Evolutionary conservation across 805 yeast species (phyloP), one percentile per base, ranked within the genome.

Genomic region (Saturnispora quitensis): DNA sequence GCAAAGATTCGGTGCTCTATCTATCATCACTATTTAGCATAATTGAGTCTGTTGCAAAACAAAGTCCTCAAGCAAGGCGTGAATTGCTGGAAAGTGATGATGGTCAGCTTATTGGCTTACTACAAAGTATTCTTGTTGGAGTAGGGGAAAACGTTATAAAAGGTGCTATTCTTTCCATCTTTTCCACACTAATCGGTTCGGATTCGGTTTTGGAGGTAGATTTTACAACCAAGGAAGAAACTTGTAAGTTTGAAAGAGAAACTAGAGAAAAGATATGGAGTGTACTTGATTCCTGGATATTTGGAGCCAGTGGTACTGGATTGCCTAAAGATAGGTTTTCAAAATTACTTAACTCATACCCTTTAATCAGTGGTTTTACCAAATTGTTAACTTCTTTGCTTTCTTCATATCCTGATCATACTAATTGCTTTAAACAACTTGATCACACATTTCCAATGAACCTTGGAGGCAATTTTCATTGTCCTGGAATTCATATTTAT

Each of bases 1-100:
- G 86, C 35, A 95, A 88, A 56, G 97, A 89, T 62, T 84, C 90
- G 0, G 68, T 87, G 7, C 75, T 88, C 7, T 81, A 86, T 50
- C 71, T 89, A 6, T 77, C 90, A 0, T 86, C 96, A 0, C 81
- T 86, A 58, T 70, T 89, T 53, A 81, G 86, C 25, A 68, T 93
- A 47, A 69, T 89, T 2, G 72, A 76, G 8, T 74, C 76, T 49
- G 78, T 81, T 28, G 73, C 82, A 1, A 61, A 62, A 4, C 68
- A 76, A 57, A 71, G 74, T 54, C 62, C 58, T 1, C 59, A 61
- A 27, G 70, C 71, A 5, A 59, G 63, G 45, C 48, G 56, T 10
- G 69, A 66, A 47, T 58, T 68, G 24, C 51, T 65, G 8, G 64
- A 64, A 47, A 66, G 70, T 53, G 70, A 68, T 53, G 58, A 63